Base-by-base conservation (phyloP, 306 rosid species). In the Hippophae rhamnoides region DNA sequence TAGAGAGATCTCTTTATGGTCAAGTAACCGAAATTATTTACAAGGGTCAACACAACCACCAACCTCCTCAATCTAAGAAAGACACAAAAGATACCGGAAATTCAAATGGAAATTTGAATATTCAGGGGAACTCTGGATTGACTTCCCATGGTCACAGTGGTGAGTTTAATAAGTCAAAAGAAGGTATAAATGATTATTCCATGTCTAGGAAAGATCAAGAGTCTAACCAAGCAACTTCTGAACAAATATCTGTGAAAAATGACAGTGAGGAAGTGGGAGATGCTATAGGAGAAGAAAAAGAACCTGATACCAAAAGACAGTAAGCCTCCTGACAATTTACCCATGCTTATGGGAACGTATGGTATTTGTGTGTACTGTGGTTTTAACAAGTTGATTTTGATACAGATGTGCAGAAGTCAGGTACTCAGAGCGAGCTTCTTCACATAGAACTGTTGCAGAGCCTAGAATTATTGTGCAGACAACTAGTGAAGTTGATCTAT, bases 381-480 rank as follows among this genome's bases (percentile, higher is more conserved):
- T 44, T 26, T 9, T 44, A 43, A 49, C 50, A 58, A 8, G 41
- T 38, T 5, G n/a, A 47, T 46, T 43, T 50, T 45, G 60, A 12
- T 61, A 77, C 83, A 89, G 94, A 70, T 77, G 64, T 51, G 76
- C 79, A 14, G 89, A 88, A 69, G 70, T 64, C 10, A 52, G 66
- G 40, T 53, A 26, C 64, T 42, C 82, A 2, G 89, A 82, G 64
- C 72, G 84, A 47, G 72, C 82, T 44, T 76, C 83, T 65, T 81
- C 97, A 23, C 90, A 83, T 59, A 82, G 79, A 68, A 81, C 90
- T 23, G 79, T 89, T 54, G 69, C 90, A 7, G 95, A 89, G 78
- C 81, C 95, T 40, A 81, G 86, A 72, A 85, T 89, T 76, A 76
- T 86, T 51, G 95, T 89, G 74, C 95, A 89, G 81, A 89, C 95